Base-by-base conservation (phyloP, 352 stramenopile genomes). In the Phytophthora fragariae region DNA sequence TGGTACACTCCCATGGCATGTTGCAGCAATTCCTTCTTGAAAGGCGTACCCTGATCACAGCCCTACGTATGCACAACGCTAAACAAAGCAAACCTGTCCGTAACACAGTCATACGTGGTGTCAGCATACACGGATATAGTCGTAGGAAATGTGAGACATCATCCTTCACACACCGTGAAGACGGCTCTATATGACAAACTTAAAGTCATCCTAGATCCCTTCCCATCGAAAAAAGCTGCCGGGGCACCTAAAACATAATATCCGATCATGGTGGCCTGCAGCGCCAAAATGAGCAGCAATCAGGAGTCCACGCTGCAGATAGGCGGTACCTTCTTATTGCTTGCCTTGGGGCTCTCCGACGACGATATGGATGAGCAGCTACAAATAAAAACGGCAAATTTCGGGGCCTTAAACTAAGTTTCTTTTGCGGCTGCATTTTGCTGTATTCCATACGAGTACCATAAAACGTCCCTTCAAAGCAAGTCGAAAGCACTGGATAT, bases 151-250 rank as follows among this genome's bases (percentile, higher is more conserved):
- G 67, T 1, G 41, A 60, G 41, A 73, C 73, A 39, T 77, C 69
- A 31, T 85, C 75, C 24, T 81, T 81, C 5, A 80, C 17, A 29
- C 39, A 24, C 72, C 73, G 46, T 79, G 70, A 14, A 78, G 9
- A 29, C 74, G 75, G 1, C 7, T 7, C 1, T 50, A 29, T 0
- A 76, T 62, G 31, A 82, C 77, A 14, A 31, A 49, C 0, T 14
- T 24, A 7, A 77, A 37, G 14, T 79, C 73, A 0, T 53, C 2
- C 1, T 4, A 21, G 1, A 81, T 54, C 1, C 35, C 65, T 11
- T 9, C 1, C 73, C 73, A 81, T 1, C 19, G 19, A 2, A 5
- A 50, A 75, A 12, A n/a, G 1, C 0, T 70, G 55, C 3, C 14
- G 21, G 5, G 77, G 15, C 9, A 39, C 54, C 12, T 71, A 8